These are phyloP conservation scores for Guyanaporus albipodus DNA, from an alignment of 768 basidiomycete genomes.

Conservation along the genomic window DNA sequence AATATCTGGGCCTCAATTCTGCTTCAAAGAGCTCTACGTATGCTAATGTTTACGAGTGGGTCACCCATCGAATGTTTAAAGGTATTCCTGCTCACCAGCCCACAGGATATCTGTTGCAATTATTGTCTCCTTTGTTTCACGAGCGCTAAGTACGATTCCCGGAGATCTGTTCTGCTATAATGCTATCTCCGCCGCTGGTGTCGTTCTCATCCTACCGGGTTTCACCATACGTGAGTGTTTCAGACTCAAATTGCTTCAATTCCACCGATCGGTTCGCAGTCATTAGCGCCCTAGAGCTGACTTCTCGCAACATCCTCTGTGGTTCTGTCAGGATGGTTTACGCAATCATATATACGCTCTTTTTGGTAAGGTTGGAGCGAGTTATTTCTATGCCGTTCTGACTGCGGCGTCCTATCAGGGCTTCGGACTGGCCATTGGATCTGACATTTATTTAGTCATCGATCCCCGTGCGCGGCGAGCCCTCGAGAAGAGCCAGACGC, in stretches of 20 bases:
- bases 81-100: not conserved
- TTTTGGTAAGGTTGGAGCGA: constrained; percentile 46
- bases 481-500: constrained; percentile 29
- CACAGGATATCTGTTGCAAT: constrained; percentile 79
- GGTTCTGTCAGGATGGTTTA: constrained; percentile 83
- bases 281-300: constrained; percentile 74
- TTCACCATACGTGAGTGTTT: constrained; percentile 68
- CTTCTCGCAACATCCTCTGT: constrained; percentile 76
- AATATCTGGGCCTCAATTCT: constrained; percentile 77
- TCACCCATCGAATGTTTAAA: constrained; percentile 8
- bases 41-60: constrained; percentile 95
- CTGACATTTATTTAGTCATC: constrained; percentile 72
- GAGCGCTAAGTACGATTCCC: constrained; percentile 72
- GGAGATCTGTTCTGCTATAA: constrained; percentile 83
- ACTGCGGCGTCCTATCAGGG: constrained; percentile 43
- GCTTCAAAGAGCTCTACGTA: constrained; percentile 86
- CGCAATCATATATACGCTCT: constrained; percentile 81
- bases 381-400: constrained; percentile 1
- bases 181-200: constrained; percentile 83
- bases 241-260: not conserved
- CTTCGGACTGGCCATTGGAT: constrained; percentile 80
- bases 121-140: constrained; percentile 77
- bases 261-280: constrained; percentile 38
- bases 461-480: constrained; percentile 50
- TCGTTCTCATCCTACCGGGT: constrained; percentile 87